Conservation (phyloP, 805 yeast species). For the Candida easanensis region DNA sequence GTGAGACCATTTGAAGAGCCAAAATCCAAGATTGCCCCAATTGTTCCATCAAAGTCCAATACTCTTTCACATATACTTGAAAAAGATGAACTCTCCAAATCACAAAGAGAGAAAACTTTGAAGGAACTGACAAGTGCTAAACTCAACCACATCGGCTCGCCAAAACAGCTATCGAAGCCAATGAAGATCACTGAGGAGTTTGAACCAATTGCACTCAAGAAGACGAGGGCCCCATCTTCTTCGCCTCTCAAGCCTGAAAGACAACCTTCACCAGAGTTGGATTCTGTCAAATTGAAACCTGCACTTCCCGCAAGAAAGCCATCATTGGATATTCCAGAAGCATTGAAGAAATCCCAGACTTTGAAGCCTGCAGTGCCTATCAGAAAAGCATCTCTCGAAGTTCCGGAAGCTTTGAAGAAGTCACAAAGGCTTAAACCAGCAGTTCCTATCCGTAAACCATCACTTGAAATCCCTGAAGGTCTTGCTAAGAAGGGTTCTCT, state of each 20-base stretch:
- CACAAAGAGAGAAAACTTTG: conserved; percentile 15
- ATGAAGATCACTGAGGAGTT: not conserved
- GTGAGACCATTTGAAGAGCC: conserved; percentile 4
- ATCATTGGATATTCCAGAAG: conserved; percentile 22
- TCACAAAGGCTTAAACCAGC: conserved; percentile 22
- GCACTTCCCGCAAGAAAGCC: conserved; percentile 12
- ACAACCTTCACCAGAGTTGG: not conserved
- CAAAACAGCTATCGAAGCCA: not conserved
- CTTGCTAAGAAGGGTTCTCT: conserved; percentile 8
- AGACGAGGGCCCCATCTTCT: conserved; percentile 17
- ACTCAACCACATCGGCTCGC: conserved; percentile 15
- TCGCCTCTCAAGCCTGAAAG: conserved; percentile 2
- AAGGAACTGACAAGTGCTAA: conserved; percentile 16
- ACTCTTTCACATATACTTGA: conserved; percentile 29
- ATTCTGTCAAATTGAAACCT: conserved; percentile 5
- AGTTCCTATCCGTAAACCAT: conserved; percentile 21
- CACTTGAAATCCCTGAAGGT: conserved; percentile 24
- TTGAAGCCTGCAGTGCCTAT: conserved; percentile 24
- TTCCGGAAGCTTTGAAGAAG: conserved; percentile 24
- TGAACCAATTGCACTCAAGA: conserved; percentile 19
- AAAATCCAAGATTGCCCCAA: conserved; percentile 31
- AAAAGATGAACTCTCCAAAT: conserved; percentile 11
- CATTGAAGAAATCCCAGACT: conserved; percentile 11
- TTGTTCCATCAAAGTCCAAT: conserved; percentile 27
- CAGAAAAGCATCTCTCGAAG: conserved; percentile 18